A percentile compares a stretch with the other conserved stretches of the same genome.
These are phyloP conservation scores for Sporothrix variecibatus DNA, from an alignment of 2,329 filamentous ascomycete genomes.

Conservation along the genomic window DNA sequence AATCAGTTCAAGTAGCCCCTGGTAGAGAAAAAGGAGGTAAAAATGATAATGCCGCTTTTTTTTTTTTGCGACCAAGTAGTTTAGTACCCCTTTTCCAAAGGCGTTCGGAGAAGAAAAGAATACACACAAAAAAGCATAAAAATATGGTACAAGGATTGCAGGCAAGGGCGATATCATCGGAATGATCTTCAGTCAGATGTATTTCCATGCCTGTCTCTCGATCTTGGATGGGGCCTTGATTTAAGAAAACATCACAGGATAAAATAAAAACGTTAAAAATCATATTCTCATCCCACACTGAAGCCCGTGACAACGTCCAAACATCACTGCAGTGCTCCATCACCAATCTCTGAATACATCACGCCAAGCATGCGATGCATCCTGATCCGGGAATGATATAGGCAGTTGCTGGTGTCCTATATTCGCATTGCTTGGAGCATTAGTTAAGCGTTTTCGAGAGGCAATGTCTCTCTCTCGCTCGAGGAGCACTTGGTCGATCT, in stretches of 20 bases:
- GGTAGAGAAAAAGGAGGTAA: conserved; percentile 24
- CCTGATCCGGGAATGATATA: neutral
- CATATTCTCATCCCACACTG: too few relatives aligned
- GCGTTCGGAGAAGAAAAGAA: conserved; percentile 5
- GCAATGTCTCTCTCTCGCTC: neutral
- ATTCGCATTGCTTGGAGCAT: too few relatives aligned
- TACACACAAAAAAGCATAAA: conserved; percentile 19
- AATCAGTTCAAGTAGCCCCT: conserved; percentile 23
- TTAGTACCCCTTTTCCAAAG: conserved; percentile 20
- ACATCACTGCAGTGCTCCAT: neutral
- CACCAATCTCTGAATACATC: conserved; percentile 11
- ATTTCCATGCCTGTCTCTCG: neutral
- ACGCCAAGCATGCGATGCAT: neutral
- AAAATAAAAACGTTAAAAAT: conserved; percentile 15
- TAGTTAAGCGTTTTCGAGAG: neutral
- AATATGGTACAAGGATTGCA: neutral
- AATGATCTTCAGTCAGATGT: neutral
- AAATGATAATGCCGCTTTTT: conserved; percentile 24
- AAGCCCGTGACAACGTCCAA: too few relatives aligned
- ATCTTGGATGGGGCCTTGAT: neutral
- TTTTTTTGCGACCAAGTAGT: conserved; percentile 19
- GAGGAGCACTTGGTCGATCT: conserved; percentile 16
- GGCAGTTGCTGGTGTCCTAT: neutral
- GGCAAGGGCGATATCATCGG: neutral
- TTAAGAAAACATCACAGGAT: neutral